Evolutionary conservation across 2,329 filamentous ascomycete genomes (phyloP).

Genomic region (Colletotrichum tropicale): DNA sequence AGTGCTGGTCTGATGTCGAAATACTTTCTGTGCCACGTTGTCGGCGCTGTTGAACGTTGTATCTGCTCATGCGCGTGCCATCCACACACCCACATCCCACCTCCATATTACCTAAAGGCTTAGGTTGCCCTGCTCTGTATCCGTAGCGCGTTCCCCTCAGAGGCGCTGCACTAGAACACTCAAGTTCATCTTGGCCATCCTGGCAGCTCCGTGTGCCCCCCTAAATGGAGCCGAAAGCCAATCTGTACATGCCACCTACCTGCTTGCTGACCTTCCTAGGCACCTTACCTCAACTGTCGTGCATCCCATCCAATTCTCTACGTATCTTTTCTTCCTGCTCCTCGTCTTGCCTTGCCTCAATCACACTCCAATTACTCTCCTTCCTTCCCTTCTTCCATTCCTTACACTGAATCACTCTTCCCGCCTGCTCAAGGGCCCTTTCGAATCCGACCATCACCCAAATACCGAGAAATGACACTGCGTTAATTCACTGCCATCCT

Average conservation of each 20-base stretch:
- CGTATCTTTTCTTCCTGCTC: constrained; percentile 4
- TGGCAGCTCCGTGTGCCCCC: background rate
- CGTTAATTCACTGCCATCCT: background rate
- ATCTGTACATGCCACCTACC: constrained; percentile 5
- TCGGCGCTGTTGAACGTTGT: background rate
- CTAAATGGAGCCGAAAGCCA: background rate
- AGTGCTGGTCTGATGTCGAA: background rate
- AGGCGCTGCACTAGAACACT: background rate
- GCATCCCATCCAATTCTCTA: background rate
- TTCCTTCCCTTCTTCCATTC: background rate
- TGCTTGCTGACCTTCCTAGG: background rate
- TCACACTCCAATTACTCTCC: background rate
- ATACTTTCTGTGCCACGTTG: background rate
- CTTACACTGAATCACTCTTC: background rate
- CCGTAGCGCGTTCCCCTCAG: background rate
- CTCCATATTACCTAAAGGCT: background rate
- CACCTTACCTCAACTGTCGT: background rate
- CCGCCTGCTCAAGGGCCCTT: background rate
- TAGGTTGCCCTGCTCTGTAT: background rate
- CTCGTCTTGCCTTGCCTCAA: background rate
- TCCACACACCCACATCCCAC: background rate
- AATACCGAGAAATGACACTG: constrained; percentile 6
- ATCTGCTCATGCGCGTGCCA: background rate
- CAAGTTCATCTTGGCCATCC: background rate
- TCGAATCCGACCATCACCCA: background rate